Evolutionary conservation across 164 flowering plant species (phyloP).

Genomic region (Macadamia tetraphylla): DNA sequence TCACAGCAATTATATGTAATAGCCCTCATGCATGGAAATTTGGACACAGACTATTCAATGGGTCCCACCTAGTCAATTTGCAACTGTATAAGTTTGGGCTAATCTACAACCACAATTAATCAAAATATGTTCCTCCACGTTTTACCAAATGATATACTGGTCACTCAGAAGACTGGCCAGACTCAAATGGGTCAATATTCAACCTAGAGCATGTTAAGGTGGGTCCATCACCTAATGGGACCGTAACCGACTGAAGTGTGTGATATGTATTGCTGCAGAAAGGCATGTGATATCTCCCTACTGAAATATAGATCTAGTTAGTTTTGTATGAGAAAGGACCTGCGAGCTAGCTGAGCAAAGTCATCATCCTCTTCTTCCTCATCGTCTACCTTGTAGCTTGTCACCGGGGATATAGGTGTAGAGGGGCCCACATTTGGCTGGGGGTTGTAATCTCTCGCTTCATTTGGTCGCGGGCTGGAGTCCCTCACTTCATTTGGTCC

Average conservation of each 20-base stretch:
- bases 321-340: conserved; percentile 30
- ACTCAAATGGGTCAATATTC: background rate
- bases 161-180: background rate
- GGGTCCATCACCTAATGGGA: too few relatives aligned
- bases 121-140: too few relatives aligned
- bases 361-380: conserved; percentile 94
- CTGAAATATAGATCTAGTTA: background rate
- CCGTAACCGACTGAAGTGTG: too few relatives aligned
- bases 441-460: conserved; percentile 22
- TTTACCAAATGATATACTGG: too few relatives aligned
- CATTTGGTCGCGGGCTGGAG: conserved; percentile 17
- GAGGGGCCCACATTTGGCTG: conserved; percentile 20
- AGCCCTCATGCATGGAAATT: too few relatives aligned
- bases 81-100: too few relatives aligned
- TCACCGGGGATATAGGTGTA: conserved; percentile 20
- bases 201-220: too few relatives aligned
- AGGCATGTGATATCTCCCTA: background rate
- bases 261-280: too few relatives aligned
- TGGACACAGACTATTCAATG: too few relatives aligned
- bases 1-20: too few relatives aligned
- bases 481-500: conserved; percentile 10
- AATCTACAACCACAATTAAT: too few relatives aligned
- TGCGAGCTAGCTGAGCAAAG: conserved; percentile 79
- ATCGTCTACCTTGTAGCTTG: conserved; percentile 33
- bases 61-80: too few relatives aligned